These are phyloP conservation scores for Arxiozyma bovina DNA, from an alignment of 1,139 yeast species.

Conservation along the genomic window DNA sequence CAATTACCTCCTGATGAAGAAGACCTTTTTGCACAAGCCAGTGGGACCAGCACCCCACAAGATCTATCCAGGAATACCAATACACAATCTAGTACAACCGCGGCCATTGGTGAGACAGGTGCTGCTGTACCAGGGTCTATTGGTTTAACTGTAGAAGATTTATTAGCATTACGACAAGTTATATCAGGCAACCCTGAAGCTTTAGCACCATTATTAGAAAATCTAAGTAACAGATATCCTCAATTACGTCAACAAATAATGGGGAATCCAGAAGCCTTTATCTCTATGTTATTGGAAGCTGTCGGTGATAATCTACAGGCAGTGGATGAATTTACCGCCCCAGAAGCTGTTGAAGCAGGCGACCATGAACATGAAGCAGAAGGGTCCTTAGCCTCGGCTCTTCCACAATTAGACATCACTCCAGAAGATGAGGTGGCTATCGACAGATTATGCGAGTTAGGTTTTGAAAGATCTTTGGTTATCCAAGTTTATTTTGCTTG, in stretches of 20 bases:
- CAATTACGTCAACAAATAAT: conserved; percentile 76
- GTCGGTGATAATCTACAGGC: conserved; percentile 37
- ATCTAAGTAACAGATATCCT: conserved; percentile 76
- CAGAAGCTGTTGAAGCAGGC: conserved; percentile 7
- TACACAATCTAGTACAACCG: conserved; percentile 4
- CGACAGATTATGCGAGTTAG: conserved; percentile 78
- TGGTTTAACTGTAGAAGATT: conserved; percentile 37
- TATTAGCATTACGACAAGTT: conserved; percentile 65
- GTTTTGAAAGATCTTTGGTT: conserved; percentile 80
- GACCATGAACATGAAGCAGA: conserved; percentile 2
- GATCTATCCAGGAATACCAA: conserved; percentile 5
- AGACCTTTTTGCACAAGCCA: conserved; percentile 63
- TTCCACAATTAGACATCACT: conserved; percentile 51
- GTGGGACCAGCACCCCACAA: conserved; percentile 38
- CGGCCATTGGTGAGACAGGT: conserved; percentile 18
- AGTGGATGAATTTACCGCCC: conserved; percentile 16
- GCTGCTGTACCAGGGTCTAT: conserved; percentile 31
- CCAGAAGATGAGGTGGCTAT: conserved; percentile 86
- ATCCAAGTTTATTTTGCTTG: conserved; percentile 96
- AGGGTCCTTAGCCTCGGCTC: background rate
- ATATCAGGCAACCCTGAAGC: conserved; percentile 84
- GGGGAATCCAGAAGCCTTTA: conserved; percentile 78
- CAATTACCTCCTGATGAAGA: conserved; percentile 33
- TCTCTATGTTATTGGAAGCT: conserved; percentile 60
- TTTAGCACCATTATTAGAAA: conserved; percentile 75